Conservation (phyloP, 2,329 filamentous ascomycete genomes). For the Fusarium albosuccineum region DNA sequence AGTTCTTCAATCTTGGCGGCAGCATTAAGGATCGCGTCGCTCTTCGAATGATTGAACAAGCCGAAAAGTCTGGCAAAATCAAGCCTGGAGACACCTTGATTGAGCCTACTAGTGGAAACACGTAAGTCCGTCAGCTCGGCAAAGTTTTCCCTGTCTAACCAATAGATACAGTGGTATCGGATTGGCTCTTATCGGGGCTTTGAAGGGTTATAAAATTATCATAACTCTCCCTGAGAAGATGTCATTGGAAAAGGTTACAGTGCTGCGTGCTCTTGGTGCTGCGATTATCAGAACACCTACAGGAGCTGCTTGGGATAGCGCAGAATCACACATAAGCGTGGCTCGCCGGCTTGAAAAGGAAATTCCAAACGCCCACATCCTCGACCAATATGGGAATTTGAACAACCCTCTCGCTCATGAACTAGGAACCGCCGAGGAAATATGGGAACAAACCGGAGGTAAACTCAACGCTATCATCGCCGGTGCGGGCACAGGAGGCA, state of each 20-base stretch:
- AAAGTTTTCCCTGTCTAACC: neutral
- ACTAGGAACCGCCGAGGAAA: constrained; percentile 91
- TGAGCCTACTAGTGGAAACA: constrained; percentile 96
- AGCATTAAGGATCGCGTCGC: constrained; percentile 96
- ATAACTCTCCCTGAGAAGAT: constrained; percentile 99
- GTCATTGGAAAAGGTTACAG: constrained; percentile 96
- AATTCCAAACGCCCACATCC: constrained; percentile 93
- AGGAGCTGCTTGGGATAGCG: constrained; percentile 91
- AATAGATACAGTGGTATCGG: constrained; percentile 76
- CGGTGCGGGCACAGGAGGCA: constrained; percentile 93
- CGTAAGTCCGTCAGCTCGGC: constrained; percentile 56
- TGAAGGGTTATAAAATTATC: constrained; percentile 97
- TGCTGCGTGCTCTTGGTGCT: constrained; percentile 89
- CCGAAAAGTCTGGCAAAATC: constrained; percentile 90
- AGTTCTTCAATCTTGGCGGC: constrained; percentile 92
- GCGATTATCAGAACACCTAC: constrained; percentile 98
- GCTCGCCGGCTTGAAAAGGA: constrained; percentile 90
- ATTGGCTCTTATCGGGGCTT: constrained; percentile 89
- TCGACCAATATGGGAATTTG: constrained; percentile 92
- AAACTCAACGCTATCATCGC: constrained; percentile 86
- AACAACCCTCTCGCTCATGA: constrained; percentile 96
- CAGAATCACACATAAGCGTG: constrained; percentile 96
- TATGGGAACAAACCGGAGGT: constrained; percentile 89
- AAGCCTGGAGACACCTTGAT: constrained; percentile 98
- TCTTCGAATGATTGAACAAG: constrained; percentile 94